Evolutionary conservation across 192 early-diverging fungal genomes (phyloP).

Genomic region (Cetraspora pellucida): DNA sequence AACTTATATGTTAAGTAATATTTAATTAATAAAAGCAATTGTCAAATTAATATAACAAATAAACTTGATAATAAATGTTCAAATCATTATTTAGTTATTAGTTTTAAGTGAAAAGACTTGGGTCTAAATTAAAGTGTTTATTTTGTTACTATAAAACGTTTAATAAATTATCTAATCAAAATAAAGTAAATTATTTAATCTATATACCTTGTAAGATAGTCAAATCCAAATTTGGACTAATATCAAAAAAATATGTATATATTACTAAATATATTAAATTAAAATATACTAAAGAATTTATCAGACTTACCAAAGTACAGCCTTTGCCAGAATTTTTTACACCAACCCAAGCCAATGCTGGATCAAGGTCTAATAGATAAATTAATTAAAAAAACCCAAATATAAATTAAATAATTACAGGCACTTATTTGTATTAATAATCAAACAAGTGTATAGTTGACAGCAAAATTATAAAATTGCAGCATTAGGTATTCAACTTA

Average conservation of each 20-base stretch:
- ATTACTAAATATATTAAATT: background rate
- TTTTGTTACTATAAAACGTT: background rate
- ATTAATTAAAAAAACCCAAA: background rate
- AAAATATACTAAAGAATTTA: background rate
- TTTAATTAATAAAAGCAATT: too few relatives aligned
- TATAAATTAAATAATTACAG: background rate
- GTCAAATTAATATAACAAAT: too few relatives aligned
- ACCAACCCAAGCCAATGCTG: slow-evolving; percentile 78
- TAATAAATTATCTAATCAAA: background rate
- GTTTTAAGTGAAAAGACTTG: slow-evolving; percentile 67
- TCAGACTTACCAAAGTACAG: slow-evolving; percentile 50
- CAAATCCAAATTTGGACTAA: slow-evolving; percentile 69
- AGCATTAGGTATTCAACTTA: too few relatives aligned
- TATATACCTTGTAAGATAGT: slow-evolving; percentile 61
- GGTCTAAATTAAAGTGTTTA: slow-evolving; percentile 19
- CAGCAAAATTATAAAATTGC: too few relatives aligned
- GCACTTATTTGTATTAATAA: too few relatives aligned
- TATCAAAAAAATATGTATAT: background rate
- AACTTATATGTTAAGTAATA: too few relatives aligned
- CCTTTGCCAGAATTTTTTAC: slow-evolving; percentile 76
- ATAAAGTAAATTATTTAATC: background rate
- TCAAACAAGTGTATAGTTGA: too few relatives aligned
- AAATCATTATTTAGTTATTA: slow-evolving; percentile 41
- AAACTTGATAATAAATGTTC: too few relatives aligned
- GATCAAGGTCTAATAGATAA: slow-evolving; percentile 59